These are phyloP conservation scores for Ceratocystis lukuohia DNA, from an alignment of 2,329 filamentous ascomycete genomes.

Conservation along the genomic window DNA sequence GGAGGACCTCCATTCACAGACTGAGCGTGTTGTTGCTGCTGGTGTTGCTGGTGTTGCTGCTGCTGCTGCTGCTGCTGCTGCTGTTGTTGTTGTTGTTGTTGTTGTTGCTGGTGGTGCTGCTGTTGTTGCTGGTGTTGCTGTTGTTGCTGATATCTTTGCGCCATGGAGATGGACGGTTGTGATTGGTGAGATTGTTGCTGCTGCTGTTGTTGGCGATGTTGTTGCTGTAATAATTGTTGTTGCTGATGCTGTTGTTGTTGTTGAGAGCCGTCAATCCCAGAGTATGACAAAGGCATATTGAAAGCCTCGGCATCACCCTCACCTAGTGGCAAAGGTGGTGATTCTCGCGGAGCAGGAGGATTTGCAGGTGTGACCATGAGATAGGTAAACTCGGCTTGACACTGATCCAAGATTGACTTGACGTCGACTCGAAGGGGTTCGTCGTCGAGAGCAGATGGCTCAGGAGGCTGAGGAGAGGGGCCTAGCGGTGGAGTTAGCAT, in stretches of 20 bases:
- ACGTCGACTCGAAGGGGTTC: constrained; percentile 40
- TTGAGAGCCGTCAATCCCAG: background rate
- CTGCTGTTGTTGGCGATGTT: constrained; percentile 27
- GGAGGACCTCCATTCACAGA: constrained; percentile 16
- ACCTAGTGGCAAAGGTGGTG: constrained; percentile 36
- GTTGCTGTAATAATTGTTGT: background rate
- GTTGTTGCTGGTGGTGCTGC: constrained; percentile 16
- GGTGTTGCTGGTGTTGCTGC: constrained; percentile 32
- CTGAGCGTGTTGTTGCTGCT: constrained; percentile 39
- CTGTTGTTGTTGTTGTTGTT: constrained; percentile 39
- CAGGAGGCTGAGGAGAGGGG: constrained; percentile 21
- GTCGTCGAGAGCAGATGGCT: constrained; percentile 33
- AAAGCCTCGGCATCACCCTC: constrained; percentile 30
- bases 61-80: constrained; percentile 20
- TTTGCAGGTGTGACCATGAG: constrained; percentile 55
- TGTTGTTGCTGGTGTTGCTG: constrained; percentile 31
- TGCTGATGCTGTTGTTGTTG: constrained; percentile 11
- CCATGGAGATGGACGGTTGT: constrained; percentile 26
- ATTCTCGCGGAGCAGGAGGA: constrained; percentile 50
- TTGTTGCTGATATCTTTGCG: constrained; percentile 14
- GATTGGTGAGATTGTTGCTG: constrained; percentile 6
- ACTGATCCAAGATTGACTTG: constrained; percentile 49
- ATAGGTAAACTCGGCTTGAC: constrained; percentile 53
- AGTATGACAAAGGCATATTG: constrained; percentile 33
- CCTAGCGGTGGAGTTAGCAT: constrained; percentile 10